Evolutionary conservation across 2,329 filamentous ascomycete genomes (phyloP), one percentile per base, ranked within the genome.

Genomic region (Sclerotinia subarctica): DNA sequence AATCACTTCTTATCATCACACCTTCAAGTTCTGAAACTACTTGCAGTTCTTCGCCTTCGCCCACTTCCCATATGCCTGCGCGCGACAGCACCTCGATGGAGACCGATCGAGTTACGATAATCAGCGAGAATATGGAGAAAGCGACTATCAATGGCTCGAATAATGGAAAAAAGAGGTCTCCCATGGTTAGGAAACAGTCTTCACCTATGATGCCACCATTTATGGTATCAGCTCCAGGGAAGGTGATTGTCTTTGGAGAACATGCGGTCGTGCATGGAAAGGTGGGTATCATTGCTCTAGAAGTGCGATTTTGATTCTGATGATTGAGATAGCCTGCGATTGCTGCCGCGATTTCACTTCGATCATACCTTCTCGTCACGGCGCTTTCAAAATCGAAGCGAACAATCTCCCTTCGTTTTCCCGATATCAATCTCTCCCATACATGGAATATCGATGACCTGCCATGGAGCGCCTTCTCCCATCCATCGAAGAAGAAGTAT

Each of bases 261-360:
- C 95, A 99, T 81, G 91, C 95, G 2, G 95, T 98, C n/a, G 95
- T 99, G 26, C 88, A 99, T 77, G 94, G 94, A 77, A 98, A 97
- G 86, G 91, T 92, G 81, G 67, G 80, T 74, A 44, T 26, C 35
- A 44, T 62, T 52, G 35, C 54, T 29, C 26, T 17, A 53, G 24
- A 24, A 24, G 4, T 52, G 46, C 57, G 24, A 26, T 32, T 24
- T 49, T 24, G 17, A 21, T n/a, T 53, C 47, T 62, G 46, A 62
- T 24, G 38, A 21, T 53, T 17, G 42, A 64, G 11, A 47, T 73
- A 93, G 90, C 88, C 93, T 73, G 94, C 95, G 69, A 94, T 99
- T 79, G 95, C 95, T 64, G 96, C 95, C 32, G 90, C 95, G 42
- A 96, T 99, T 69, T 97, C 95, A 38, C 86, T 99, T 38, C 90